Percentiles rank a stretch among this genome's conserved stretches.
phyloP scores from a whole-genome alignment of 805 yeast species.

The Candida ascalaphidarum region DNA sequence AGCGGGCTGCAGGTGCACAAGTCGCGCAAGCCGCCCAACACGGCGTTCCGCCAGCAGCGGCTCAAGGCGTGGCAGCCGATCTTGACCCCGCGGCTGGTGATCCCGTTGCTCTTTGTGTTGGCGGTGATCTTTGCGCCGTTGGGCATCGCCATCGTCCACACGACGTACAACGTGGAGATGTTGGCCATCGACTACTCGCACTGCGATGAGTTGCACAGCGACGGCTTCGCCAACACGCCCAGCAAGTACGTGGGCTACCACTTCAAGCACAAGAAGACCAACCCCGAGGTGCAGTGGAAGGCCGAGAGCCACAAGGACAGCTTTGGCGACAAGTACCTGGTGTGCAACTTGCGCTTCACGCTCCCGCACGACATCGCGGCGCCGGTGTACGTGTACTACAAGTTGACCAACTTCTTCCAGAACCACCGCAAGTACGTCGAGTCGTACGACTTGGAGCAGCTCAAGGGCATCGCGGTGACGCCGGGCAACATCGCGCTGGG shows the following conservation, averaged over 20 bases:
- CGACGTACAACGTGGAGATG: conserved; percentile 75
- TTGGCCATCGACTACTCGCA: conserved; percentile 66
- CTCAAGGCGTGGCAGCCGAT: conserved; percentile 78
- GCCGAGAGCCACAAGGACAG: conserved; percentile 24
- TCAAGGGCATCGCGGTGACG: conserved; percentile 65
- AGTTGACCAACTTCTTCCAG: conserved; percentile 84
- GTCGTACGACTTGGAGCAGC: conserved; percentile 72
- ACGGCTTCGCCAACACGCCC: conserved; percentile 46
- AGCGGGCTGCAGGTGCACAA: conserved; percentile 14
- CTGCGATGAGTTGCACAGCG: conserved; percentile 41
- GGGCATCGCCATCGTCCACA: conserved; percentile 75
- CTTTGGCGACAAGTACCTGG: conserved; percentile 26
- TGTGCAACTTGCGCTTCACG: conserved; percentile 64
- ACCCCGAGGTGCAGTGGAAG: conserved; percentile 59
- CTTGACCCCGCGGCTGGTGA: conserved; percentile 81
- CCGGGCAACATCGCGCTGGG: conserved; percentile 36
- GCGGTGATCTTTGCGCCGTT: conserved; percentile 83
- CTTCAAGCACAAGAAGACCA: conserved; percentile 39
- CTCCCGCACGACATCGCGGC: conserved; percentile 63
- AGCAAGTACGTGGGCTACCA: conserved; percentile 48
- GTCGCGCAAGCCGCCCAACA: conserved; percentile 42
- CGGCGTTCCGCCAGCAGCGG: conserved; percentile 73
- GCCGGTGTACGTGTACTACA: conserved; percentile 73
- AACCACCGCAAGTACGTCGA: conserved; percentile 92
- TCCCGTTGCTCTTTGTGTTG: conserved; percentile 69